Conservation (phyloP, 139 green algal species). For the Pseudopediastrum boryanum region DNA sequence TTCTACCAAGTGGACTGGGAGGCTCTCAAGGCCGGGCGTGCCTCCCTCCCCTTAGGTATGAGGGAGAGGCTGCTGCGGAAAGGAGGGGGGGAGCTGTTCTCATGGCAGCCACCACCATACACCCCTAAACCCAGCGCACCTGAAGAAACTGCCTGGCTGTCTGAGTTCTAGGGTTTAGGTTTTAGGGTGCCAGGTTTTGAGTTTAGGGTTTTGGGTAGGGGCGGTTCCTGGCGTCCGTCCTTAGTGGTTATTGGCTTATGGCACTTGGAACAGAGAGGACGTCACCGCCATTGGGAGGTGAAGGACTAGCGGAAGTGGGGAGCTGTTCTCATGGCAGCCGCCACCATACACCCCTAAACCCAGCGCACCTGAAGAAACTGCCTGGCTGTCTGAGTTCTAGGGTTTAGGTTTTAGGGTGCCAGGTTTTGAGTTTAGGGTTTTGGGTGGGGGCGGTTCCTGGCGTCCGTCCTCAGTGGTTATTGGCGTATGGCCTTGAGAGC, state of each 20-base stretch:
- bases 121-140: not conserved
- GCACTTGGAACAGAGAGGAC: not conserved
- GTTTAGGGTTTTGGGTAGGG: too few species aligned
- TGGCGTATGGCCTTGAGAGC: not conserved
- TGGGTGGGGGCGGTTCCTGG: not conserved
- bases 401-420: too few species aligned
- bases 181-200: too few species aligned
- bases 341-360: not conserved
- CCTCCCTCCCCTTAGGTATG: constrained; percentile 14
- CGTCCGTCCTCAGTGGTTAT: not conserved
- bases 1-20: constrained; percentile 71
- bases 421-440: too few species aligned
- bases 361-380: not conserved
- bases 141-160: constrained; percentile 36
- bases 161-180: constrained; percentile 47
- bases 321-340: constrained; percentile 26
- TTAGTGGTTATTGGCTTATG: not conserved
- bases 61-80: constrained; percentile 16
- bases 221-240: not conserved
- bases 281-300: not conserved
- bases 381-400: constrained; percentile 48
- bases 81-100: constrained; percentile 10
- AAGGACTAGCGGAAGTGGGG: not conserved
- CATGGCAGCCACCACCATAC: constrained; percentile 7
- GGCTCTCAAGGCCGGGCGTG: constrained; percentile 44